Percentiles rank a stretch among this genome's conserved stretches.
These are phyloP conservation scores for Aphanomyces euteiches DNA, from an alignment of 352 stramenopile species.

Conservation along the genomic window DNA sequence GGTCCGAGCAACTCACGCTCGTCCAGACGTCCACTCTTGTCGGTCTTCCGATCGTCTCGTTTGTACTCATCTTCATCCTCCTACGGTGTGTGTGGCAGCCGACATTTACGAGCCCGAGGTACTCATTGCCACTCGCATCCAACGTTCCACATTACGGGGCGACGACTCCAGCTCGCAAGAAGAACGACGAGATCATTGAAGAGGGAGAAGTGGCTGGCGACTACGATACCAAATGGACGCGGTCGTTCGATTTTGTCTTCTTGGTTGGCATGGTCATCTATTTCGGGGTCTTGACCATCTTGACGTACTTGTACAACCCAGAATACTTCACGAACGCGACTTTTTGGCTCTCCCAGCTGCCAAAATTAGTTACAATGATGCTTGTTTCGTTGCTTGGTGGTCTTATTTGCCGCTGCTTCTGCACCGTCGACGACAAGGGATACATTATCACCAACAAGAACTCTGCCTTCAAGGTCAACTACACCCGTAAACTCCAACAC, in stretches of 20 bases:
- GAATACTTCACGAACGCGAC: not conserved
- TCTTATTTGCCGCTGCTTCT: conserved; percentile 73
- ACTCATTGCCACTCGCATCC: conserved; percentile 13
- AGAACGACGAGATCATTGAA: conserved; percentile 4
- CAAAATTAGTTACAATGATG: conserved; percentile 79
- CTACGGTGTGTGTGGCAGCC: conserved; percentile 57
- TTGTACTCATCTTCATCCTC: conserved; percentile 62
- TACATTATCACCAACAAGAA: conserved; percentile 85
- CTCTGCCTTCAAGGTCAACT: conserved; percentile 86
- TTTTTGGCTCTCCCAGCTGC: conserved; percentile 79
- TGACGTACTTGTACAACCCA: conserved; percentile 62
- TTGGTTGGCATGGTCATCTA: conserved; percentile 61
- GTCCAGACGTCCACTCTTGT: conserved; percentile 35
- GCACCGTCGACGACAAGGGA: conserved; percentile 67
- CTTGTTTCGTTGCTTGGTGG: conserved; percentile 62
- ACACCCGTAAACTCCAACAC: conserved; percentile 73
- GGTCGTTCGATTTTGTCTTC: conserved; percentile 68
- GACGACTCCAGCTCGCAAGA: not conserved
- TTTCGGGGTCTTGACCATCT: conserved; percentile 43
- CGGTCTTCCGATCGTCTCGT: conserved; percentile 45
- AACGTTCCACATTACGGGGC: conserved; percentile 12
- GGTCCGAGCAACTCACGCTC: conserved; percentile 6
- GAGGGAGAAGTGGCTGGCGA: conserved; percentile 60
- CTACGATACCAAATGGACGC: conserved; percentile 49
- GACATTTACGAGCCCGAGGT: not conserved